Evolutionary conservation across 129 eudicot species (phyloP).

Genomic region (Centella asiatica): DNA sequence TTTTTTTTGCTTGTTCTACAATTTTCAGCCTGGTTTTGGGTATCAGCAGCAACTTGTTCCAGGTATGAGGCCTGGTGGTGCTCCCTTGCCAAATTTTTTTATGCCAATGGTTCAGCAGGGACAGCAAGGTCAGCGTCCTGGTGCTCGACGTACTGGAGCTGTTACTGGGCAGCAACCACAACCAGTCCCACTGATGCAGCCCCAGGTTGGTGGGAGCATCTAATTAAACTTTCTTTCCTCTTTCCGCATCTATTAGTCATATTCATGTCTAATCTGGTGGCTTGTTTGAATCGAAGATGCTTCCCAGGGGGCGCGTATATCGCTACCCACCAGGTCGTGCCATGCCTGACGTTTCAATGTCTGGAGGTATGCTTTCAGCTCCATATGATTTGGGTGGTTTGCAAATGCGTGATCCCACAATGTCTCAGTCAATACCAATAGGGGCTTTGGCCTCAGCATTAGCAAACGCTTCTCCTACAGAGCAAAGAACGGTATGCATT

Average conservation of each 20-base stretch:
- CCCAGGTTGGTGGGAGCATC: constrained; percentile 48
- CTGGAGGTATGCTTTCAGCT: constrained; percentile 55
- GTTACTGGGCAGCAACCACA: constrained; percentile 58
- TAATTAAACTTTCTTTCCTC: not conserved
- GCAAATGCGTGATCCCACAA: constrained; percentile 54
- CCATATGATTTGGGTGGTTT: constrained; percentile 66
- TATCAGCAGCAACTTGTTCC: constrained; percentile 94
- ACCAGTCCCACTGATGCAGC: constrained; percentile 60
- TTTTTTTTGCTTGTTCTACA: not conserved
- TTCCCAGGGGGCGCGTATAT: constrained; percentile 69
- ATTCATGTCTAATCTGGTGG: not conserved
- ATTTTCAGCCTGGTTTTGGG: constrained; percentile 71
- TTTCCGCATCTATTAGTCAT: not conserved
- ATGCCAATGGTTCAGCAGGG: constrained; percentile 78
- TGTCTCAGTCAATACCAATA: constrained; percentile 60
- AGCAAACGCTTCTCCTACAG: constrained; percentile 67
- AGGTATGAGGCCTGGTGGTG: constrained; percentile 69
- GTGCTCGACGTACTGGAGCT: constrained; percentile 48
- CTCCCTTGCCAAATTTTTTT: constrained; percentile 67
- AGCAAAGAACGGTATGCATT: constrained; percentile 66
- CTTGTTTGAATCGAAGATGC: constrained; percentile 36
- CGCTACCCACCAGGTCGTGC: constrained; percentile 78
- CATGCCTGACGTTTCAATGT: constrained; percentile 47
- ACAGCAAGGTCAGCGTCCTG: constrained; percentile 79
- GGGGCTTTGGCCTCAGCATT: constrained; percentile 85